These are phyloP conservation scores for Cystobasidium sp. DNA, from an alignment of 1,284 basidiomycete species.

Conservation along the genomic window DNA sequence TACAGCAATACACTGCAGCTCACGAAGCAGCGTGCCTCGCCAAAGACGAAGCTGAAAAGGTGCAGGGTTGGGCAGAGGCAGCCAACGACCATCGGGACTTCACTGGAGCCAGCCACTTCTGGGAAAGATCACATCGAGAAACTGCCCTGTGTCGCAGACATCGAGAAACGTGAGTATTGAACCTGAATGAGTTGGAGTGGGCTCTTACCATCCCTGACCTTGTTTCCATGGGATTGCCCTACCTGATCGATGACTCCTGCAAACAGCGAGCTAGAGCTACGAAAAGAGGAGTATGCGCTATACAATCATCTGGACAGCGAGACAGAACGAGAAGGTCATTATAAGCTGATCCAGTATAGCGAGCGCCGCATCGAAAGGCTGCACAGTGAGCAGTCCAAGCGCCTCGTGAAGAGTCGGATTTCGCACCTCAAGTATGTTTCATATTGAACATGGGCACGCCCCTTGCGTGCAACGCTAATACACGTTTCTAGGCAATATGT, in stretches of 20 bases:
- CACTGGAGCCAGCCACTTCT: constrained; percentile 10
- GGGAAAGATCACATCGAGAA: constrained; percentile 7
- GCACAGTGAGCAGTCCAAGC: constrained; percentile 18
- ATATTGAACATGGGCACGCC: not conserved
- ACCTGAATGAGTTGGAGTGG: not conserved
- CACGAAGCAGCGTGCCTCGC: constrained; percentile 20
- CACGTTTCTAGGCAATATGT: not conserved
- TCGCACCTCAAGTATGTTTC: constrained; percentile 10
- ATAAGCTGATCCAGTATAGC: constrained; percentile 27
- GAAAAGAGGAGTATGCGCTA: constrained; percentile 24
- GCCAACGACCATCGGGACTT: constrained; percentile 29
- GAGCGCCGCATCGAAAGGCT: constrained; percentile 24
- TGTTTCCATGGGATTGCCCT: not conserved
- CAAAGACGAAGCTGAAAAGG: constrained; percentile 20
- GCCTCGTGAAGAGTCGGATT: constrained; percentile 16
- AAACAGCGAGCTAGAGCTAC: constrained; percentile 18
- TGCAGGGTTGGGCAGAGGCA: constrained; percentile 24
- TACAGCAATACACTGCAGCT: constrained; percentile 19
- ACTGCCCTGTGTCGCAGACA: not conserved
- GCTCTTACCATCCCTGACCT: not conserved
- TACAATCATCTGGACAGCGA: constrained; percentile 29
- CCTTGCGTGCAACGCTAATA: not conserved
- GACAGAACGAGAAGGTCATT: constrained; percentile 13
- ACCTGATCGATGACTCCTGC: constrained; percentile 2
- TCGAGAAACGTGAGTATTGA: constrained; percentile 4